These are phyloP conservation scores for Eustoma russellianum DNA, from an alignment of 257 asterid genomes.

Conservation along the genomic window DNA sequence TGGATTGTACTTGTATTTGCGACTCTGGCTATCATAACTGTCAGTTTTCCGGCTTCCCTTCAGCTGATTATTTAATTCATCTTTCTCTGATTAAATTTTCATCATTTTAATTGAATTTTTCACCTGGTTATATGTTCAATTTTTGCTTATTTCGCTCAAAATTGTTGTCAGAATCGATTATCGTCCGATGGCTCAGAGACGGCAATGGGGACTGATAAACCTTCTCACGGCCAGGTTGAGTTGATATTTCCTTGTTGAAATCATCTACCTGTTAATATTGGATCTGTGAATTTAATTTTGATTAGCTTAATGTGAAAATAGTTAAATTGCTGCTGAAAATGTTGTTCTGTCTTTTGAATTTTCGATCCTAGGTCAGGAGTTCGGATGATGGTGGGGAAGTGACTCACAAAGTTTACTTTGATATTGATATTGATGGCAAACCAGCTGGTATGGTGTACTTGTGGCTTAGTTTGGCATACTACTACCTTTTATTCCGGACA, in stretches of 20 bases:
- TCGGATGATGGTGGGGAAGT: conserved; percentile 42
- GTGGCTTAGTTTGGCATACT: background rate
- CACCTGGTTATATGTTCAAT: background rate
- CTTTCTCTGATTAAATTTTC: no score
- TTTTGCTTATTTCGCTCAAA: background rate
- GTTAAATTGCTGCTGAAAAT: background rate
- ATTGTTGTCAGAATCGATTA: conserved; percentile 47
- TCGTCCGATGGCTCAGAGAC: conserved; percentile 30
- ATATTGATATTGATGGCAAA: conserved; percentile 60
- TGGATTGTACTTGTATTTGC: conserved; percentile 69
- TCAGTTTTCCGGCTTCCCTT: conserved; percentile 11
- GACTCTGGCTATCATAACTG: conserved; percentile 65
- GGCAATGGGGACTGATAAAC: conserved; percentile 20
- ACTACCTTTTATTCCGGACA: background rate
- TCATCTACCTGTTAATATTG: background rate
- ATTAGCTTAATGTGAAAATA: background rate
- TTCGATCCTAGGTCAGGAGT: conserved; percentile 29
- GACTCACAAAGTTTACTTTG: conserved; percentile 73
- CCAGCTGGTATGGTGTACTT: conserved; percentile 32
- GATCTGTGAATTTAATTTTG: background rate
- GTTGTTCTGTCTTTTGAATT: background rate
- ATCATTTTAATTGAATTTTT: background rate
- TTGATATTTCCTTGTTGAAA: background rate
- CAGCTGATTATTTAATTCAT: background rate
- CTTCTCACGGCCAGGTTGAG: background rate